Conservation (phyloP, 306 rosid species). For the Begonia masoniana region DNA sequence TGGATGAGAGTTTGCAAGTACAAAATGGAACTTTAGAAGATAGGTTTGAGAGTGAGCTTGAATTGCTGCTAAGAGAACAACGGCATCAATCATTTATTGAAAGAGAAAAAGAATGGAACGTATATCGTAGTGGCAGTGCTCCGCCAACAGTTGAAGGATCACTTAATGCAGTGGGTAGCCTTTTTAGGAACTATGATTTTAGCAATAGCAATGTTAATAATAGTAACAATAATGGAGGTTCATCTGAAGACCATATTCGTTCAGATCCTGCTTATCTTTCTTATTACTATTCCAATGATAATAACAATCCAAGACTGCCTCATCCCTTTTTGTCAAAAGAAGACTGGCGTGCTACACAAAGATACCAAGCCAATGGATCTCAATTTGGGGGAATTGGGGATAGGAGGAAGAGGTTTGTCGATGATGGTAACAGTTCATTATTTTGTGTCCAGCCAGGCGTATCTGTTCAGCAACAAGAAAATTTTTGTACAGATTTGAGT, state of each 20-base stretch:
- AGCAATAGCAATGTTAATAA: slow-evolving; percentile 24
- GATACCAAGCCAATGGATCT: slow-evolving; percentile 67
- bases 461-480: slow-evolving; percentile 53
- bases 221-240: slow-evolving; percentile 28
- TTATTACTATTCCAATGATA: slow-evolving; percentile 70
- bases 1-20: slow-evolving; percentile 24
- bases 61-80: slow-evolving; percentile 56
- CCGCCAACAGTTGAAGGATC: slow-evolving; percentile 97
- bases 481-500: slow-evolving; percentile 29
- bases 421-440: slow-evolving; percentile 41
- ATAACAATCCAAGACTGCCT: slow-evolving; percentile 75
- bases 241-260: slow-evolving; percentile 85
- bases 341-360: slow-evolving; percentile 91
- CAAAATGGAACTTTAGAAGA: slow-evolving; percentile 46
- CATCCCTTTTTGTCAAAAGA: slow-evolving; percentile 84
- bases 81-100: slow-evolving; percentile 34
- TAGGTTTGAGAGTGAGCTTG: slow-evolving; percentile 62
- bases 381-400: slow-evolving; percentile 45
- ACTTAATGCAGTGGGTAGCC: slow-evolving; percentile 60
- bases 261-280: slow-evolving; percentile 86
- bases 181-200: slow-evolving; percentile 38
- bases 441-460: slow-evolving; percentile 71
- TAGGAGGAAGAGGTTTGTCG: slow-evolving; percentile 44
- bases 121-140: slow-evolving; percentile 94
- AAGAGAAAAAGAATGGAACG: slow-evolving; percentile 57